Evolutionary conservation across 2,329 filamentous ascomycete genomes (phyloP), one percentile per base, ranked within the genome.

Genomic region (Cordyceps tenuipes): DNA sequence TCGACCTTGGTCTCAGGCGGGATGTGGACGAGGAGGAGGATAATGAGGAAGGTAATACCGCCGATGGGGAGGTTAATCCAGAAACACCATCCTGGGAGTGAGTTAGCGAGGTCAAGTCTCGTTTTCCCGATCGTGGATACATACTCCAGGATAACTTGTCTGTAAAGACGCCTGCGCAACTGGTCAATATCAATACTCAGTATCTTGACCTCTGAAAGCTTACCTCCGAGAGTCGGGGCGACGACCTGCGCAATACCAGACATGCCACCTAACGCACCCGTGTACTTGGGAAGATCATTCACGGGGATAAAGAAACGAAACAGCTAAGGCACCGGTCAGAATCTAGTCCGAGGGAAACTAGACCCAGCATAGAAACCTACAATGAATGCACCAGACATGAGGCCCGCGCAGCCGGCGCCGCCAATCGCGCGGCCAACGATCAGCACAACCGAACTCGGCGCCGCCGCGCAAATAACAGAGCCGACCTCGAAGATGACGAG

Each of bases 401-500:
- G 13, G n/a, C 63, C 64, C 1, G 64, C 58, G 54, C 52, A 44
- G 23, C 64, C 64, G 2, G 58, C 19, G 1, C 64, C 64, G 3
- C 57, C 34, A 17, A 66, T 39, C 10, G 64, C 65, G 5, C 64
- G 59, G 3, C 65, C 65, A 13, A 64, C 41, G 31, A 66, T 65
- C 39, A 66, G 54, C 10, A 54, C 61, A 3, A 60, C 36, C 13
- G 59, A 62, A 29, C 50, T 64, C 5, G 64, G 63, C 3, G 64
- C 65, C 2, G 53, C 57, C 3, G 57, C 65, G 13, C 57, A 61
- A 17, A 64, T 34, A 7, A 62, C 21, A 3, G 58, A 61, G 17
- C 63, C 63, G 12, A 62, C 43, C 44, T 63, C 61, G 53, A 63
- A 80, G 31, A 81, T 67, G 39, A 71, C 58, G n/a, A 83, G 68